phyloP scores from a whole-genome alignment of 75 land plant species.

The Cunninghamia lanceolata region DNA sequence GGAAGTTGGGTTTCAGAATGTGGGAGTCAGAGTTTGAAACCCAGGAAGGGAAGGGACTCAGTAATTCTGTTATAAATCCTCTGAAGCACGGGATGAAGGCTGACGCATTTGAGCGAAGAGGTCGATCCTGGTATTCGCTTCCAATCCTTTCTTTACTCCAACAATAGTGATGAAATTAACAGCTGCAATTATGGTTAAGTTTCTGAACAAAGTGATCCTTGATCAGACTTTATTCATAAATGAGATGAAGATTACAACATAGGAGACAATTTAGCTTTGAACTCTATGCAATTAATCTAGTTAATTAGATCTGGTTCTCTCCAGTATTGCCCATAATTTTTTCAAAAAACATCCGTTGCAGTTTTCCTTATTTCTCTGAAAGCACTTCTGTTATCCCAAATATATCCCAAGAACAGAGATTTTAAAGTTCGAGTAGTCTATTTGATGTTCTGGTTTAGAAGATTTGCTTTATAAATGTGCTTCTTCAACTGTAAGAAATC shows the following conservation, averaged over 20 bases:
- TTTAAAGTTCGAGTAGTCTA: too few species aligned
- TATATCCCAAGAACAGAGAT: too few species aligned
- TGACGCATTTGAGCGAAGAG: conserved; percentile 69
- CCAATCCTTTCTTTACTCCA: background rate
- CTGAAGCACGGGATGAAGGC: conserved; percentile 42
- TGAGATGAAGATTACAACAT: too few species aligned
- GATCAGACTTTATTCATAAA: too few species aligned
- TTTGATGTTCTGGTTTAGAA: too few species aligned
- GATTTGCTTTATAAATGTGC: too few species aligned
- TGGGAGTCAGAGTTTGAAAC: background rate
- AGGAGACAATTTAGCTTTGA: too few species aligned
- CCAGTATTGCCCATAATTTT: background rate
- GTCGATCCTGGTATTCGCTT: conserved; percentile 62
- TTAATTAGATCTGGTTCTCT: background rate
- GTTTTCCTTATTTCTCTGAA: background rate
- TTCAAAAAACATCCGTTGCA: background rate
- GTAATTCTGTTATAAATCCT: conserved; percentile 5
- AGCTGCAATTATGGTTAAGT: background rate
- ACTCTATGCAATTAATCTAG: background rate
- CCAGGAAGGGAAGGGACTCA: conserved; percentile 1
- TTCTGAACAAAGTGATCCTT: too few species aligned
- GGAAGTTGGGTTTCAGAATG: background rate
- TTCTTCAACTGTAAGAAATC: too few species aligned
- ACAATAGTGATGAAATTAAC: background rate
- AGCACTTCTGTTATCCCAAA: too few species aligned